phyloP scores from a whole-genome alignment of 2,329 filamentous ascomycete genomes.

The Cercospora nicotianae region DNA sequence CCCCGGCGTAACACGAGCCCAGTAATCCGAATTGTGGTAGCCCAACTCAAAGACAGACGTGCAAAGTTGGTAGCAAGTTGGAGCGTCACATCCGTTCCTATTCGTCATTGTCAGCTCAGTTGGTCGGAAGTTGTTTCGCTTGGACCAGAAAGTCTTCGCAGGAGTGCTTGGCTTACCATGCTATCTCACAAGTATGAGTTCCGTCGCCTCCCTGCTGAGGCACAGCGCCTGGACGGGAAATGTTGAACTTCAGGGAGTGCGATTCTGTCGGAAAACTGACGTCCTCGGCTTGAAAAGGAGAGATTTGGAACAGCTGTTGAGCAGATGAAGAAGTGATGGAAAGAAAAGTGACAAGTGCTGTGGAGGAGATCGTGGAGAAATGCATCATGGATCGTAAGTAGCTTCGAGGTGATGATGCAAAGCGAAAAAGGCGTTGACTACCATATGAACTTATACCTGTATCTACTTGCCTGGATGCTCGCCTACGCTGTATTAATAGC shows the following conservation, averaged over 20 bases:
- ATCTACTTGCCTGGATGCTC: background rate
- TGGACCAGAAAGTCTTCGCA: background rate
- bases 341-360: background rate
- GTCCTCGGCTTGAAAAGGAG: background rate
- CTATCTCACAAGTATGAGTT: background rate
- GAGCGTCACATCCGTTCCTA: slow-evolving; percentile 1
- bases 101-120: background rate
- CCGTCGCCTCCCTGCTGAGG: slow-evolving; percentile 6
- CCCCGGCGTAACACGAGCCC: slow-evolving; percentile 2
- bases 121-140: background rate
- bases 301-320: background rate
- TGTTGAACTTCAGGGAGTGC: background rate
- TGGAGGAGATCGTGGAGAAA: background rate
- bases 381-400: background rate
- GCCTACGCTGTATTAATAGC: background rate
- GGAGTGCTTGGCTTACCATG: background rate
- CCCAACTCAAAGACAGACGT: background rate
- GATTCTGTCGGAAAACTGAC: background rate
- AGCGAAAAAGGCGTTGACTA: background rate
- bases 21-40: slow-evolving; percentile 2
- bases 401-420: background rate
- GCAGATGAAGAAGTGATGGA: background rate
- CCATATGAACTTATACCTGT: background rate
- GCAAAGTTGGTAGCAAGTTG: slow-evolving; percentile 4
- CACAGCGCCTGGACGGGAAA: slow-evolving; percentile 2